Evolutionary conservation across 2,329 filamentous ascomycete species (phyloP), one percentile per base, ranked within the genome.

Genomic region (Alternaria viburni): DNA sequence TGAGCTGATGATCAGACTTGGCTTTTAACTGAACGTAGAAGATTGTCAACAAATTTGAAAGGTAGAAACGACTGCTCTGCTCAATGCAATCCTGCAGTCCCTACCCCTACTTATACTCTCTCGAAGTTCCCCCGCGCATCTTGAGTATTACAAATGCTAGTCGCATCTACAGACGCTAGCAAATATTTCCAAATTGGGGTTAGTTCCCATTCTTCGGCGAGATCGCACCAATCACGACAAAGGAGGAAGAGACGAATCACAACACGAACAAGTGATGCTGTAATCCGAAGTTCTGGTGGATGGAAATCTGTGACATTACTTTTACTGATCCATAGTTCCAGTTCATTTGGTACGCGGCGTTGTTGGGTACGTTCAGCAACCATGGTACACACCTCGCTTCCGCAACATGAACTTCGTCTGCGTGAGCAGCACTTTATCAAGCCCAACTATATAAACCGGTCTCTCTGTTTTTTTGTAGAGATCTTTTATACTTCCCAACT

Each of bases 151-250:
- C 44, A 55, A 62, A 65, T 67, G 41, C 45, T 32, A 13, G 10
- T 19, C 19, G 10, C 10, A 32, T 21, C 15, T 8, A n/a, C 23
- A 32, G 15, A 17, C 49, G 15, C 62, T 57, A 62, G 59, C 19
- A 19, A 59, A 60, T 25, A 45, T 65, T 67, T 65, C 61, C 64
- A 28, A 11, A 47, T 13, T 30, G 5, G 51, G 57, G 7, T 32
- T 44, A 51, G 52, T 32, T 25, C 15, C 7, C 19, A 32, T n/a
- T 13, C 1, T 4, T 30, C 5, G 23, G 13, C 28, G 6, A 13
- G 9, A 32, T 54, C 19, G 30, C 3, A 17, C 32, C 30, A 41
- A 54, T 41, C 30, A 25, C 3, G 45, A 47, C 3, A 10, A n/a
- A n/a, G 21, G 5, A 47, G 13, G 25, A 15, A 41, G 32, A 19